phyloP scores from a whole-genome alignment of 2,329 filamentous ascomycete species.

The Venturia nashicola region DNA sequence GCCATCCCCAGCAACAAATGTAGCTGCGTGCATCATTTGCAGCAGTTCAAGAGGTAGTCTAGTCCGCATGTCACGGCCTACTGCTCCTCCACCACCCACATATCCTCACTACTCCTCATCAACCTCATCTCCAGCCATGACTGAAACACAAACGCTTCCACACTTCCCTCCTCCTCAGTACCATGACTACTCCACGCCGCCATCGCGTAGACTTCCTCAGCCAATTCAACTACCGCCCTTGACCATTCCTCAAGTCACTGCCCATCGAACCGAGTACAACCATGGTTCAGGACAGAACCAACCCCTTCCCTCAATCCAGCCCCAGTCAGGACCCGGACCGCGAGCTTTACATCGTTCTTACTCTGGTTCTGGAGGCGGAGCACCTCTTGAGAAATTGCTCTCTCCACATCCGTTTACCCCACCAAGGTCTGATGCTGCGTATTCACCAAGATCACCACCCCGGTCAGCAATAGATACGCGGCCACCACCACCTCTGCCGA shows the following conservation, averaged over 20 bases:
- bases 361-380: slow-evolving; percentile 17
- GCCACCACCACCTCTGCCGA: slow-evolving; percentile 6
- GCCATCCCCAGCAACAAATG: neutral
- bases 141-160: slow-evolving; percentile 32
- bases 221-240: slow-evolving; percentile 27
- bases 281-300: slow-evolving; percentile 14
- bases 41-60: neutral
- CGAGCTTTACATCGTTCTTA: slow-evolving; percentile 14
- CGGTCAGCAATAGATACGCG: slow-evolving; percentile 7
- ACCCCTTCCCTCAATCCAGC: slow-evolving; percentile 18
- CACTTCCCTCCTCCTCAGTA: slow-evolving; percentile 28
- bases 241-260: slow-evolving; percentile 20
- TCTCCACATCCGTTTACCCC: slow-evolving; percentile 26
- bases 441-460: slow-evolving; percentile 19
- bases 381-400: slow-evolving; percentile 24
- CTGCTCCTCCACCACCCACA: slow-evolving; percentile 24
- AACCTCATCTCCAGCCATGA: slow-evolving; percentile 27
- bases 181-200: slow-evolving; percentile 23
- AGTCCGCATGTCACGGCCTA: slow-evolving; percentile 28
- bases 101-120: slow-evolving; percentile 26
- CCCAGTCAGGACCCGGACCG: slow-evolving; percentile 17
- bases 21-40: neutral
- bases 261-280: slow-evolving; percentile 24
- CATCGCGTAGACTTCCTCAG: slow-evolving; percentile 24
- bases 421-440: slow-evolving; percentile 25